Evolutionary conservation across 2,329 filamentous ascomycete genomes (phyloP), one percentile per base, ranked within the genome.

Genomic region (Penicillium sp.): DNA sequence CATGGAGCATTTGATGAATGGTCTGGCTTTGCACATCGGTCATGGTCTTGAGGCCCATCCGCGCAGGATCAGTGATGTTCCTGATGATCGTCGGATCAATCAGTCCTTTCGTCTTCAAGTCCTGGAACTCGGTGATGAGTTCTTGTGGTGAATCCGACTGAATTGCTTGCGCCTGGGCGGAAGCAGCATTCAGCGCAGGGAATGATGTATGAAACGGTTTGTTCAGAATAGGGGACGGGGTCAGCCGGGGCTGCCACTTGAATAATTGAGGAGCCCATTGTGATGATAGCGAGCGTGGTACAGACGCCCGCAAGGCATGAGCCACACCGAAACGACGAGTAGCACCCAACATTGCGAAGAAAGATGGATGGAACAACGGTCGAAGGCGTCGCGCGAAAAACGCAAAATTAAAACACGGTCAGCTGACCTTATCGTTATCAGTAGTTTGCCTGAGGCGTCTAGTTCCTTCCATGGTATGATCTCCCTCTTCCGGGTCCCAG

Each of bases 11-110:
- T 39, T 85, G 76, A 42, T 79, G 79, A 58, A 98, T 88, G 9
- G 90, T 94, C 60, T 82, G 76, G 32, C 79, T 74, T 65, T 98
- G 92, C 10, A 98, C 90, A 14, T 92, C 84, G 14, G 90, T 96
- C 92, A 98, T 96, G 27, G 72, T 78, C 33, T 83, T 76, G 52
- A 95, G 82, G 17, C 74, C 70, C 81, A 96, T 85, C 35, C 79
- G 76, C 4, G 75, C 23, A 31, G 48, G 30, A 14, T 47, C 52
- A 1, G 77, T 84, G 52, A 98, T 80, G 16, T 82, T 75, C 3
- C 71, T 57, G 46, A 94, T 72, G 35, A 95, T 66, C 42, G 72
- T 77, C 15, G 65, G 57, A 56, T 89, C 72, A 28, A 94, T 75
- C 31, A 71, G 42, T 2, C 58, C 58, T 17, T 59, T 47, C 1